Percentiles rank a stretch among this genome's conserved stretches.
phyloP scores from a whole-genome alignment of 1,284 basidiomycete species.

The Ustilago esculenta region DNA sequence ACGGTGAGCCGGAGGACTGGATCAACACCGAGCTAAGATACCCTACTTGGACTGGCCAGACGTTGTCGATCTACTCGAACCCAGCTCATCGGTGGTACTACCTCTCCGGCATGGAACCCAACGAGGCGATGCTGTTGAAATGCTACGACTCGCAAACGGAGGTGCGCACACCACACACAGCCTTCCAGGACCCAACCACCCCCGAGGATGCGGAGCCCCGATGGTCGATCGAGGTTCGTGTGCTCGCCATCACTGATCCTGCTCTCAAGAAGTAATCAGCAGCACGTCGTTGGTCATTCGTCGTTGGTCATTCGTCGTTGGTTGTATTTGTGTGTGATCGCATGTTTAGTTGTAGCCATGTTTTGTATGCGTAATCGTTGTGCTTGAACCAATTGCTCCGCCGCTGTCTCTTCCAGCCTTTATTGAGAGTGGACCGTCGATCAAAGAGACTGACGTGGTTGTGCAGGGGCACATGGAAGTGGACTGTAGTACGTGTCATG shows the following conservation, averaged over 20 bases:
- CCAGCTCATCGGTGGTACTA: conserved; percentile 76
- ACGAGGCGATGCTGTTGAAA: conserved; percentile 76
- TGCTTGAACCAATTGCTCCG: too few relatives aligned
- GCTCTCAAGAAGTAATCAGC: conserved; percentile 6
- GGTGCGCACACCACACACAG: conserved; percentile 58
- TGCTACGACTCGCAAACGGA: conserved; percentile 70
- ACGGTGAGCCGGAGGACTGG: conserved; percentile 50
- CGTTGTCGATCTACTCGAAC: conserved; percentile 70
- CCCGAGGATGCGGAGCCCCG: conserved; percentile 47
- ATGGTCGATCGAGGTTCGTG: conserved; percentile 55
- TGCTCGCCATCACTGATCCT: conserved; percentile 52
- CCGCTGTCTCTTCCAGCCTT: too few relatives aligned
- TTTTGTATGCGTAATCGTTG: too few relatives aligned
- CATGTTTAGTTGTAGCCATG: too few relatives aligned
- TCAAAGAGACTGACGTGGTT: too few relatives aligned
- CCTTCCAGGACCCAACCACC: conserved; percentile 48
- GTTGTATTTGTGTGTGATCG: too few relatives aligned
- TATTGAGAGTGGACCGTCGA: too few relatives aligned
- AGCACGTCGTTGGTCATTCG: background rate
- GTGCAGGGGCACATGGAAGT: too few relatives aligned
- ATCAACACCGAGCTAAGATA: conserved; percentile 44
- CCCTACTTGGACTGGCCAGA: conserved; percentile 52
- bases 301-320: too few relatives aligned
- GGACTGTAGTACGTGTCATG: too few relatives aligned
- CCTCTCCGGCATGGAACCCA: conserved; percentile 73